phyloP scores from a whole-genome alignment of 163 green algal species.

The Chloromonas sp. region DNA sequence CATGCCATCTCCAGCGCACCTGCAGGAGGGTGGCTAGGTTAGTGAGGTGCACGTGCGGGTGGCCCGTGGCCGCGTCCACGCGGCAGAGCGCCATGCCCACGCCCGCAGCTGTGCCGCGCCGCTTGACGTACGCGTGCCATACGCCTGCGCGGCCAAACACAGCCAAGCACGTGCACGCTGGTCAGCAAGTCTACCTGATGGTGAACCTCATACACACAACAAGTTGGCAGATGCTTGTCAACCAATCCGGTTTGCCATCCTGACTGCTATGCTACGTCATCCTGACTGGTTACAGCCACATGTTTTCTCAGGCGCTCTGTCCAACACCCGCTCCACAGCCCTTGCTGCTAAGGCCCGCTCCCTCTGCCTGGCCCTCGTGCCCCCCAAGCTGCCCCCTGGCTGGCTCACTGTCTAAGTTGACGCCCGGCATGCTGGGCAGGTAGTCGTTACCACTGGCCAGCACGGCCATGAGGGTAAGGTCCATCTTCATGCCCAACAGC shows the following conservation, averaged over 20 bases:
- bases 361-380: no score
- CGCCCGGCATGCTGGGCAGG: conserved; percentile 48
- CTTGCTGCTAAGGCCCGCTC: no score
- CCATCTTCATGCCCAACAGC: conserved; percentile 45
- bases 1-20: conserved; percentile 1
- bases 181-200: background rate
- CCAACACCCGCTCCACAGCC: background rate
- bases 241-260: no score
- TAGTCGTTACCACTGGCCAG: conserved; percentile 76
- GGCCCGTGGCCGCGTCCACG: background rate
- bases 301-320: background rate
- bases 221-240: background rate
- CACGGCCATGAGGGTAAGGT: conserved; percentile 66
- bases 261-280: background rate
- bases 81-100: background rate
- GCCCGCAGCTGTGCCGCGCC: no score
- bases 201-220: background rate
- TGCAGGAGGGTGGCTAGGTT: conserved; percentile 11
- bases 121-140: background rate
- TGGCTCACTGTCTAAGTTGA: conserved; percentile 12
- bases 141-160: background rate
- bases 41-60: background rate
- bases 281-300: background rate
- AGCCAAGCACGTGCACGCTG: background rate
- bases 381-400: background rate